Conservation (phyloP, 2,329 filamentous ascomycete genomes). For the Zasmidium angulare region DNA sequence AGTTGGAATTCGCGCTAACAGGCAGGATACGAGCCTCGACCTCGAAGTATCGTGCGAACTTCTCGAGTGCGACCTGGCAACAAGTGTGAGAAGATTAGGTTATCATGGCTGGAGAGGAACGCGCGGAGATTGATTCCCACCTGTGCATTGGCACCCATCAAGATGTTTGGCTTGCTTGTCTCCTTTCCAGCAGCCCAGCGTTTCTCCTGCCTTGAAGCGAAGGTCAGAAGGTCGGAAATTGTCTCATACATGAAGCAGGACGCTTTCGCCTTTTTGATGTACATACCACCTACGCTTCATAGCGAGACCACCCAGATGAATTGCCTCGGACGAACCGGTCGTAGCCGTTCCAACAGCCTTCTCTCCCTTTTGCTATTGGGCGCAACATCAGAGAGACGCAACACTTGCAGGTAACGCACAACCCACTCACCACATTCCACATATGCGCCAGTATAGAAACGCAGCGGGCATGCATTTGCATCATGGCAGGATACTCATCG, state of each 20-base stretch:
- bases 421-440: slow-evolving; percentile 4
- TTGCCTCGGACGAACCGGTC: slow-evolving; percentile 64
- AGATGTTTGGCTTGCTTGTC: slow-evolving; percentile 67
- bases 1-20: slow-evolving; percentile 61
- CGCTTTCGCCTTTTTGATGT: no score
- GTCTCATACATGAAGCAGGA: no score
- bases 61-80: slow-evolving; percentile 68
- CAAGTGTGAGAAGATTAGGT: neutral
- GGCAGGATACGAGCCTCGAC: slow-evolving; percentile 66
- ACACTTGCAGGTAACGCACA: neutral
- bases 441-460: slow-evolving; percentile 61
- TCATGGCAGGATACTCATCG: slow-evolving; percentile 53
- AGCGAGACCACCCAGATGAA: slow-evolving; percentile 52
- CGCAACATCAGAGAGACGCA: no score
- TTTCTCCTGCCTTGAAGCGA: no score
- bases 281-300: slow-evolving; percentile 79
- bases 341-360: slow-evolving; percentile 68
- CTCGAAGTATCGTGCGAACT: slow-evolving; percentile 73
- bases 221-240: no score
- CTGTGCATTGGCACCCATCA: slow-evolving; percentile 69
- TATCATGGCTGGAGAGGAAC: no score
- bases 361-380: slow-evolving; percentile 51
- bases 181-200: no score
- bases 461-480: slow-evolving; percentile 65
- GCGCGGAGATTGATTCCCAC: no score